Evolutionary conservation across 495 filamentous ascomycete genomes (phyloP).

Genomic region (Lasiosphaeriaceae sp.): DNA sequence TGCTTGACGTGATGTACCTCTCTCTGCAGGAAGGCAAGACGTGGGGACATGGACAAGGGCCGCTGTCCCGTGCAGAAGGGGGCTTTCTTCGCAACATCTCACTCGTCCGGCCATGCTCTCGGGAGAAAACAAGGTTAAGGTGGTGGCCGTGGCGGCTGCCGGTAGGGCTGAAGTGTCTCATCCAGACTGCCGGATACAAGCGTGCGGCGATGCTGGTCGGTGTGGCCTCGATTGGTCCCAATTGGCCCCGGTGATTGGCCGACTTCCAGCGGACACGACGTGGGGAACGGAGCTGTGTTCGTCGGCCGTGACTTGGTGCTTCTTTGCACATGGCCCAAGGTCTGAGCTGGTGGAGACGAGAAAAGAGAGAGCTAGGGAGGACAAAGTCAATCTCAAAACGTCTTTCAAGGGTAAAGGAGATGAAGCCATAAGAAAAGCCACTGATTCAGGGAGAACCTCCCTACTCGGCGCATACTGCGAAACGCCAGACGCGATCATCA

Average conservation of each 20-base stretch:
- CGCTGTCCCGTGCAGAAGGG: background rate
- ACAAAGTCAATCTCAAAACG: too few species aligned
- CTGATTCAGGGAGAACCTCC: too few species aligned
- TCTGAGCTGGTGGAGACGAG: too few species aligned
- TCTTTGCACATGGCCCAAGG: too few species aligned
- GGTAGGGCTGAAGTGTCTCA: slow-evolving; percentile 5
- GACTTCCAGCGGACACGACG: background rate
- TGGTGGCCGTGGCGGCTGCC: background rate
- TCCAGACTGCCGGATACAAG: background rate
- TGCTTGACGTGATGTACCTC: background rate
- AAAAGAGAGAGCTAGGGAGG: too few species aligned
- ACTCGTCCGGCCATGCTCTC: slow-evolving; percentile 1
- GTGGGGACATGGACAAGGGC: background rate
- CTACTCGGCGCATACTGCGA: too few species aligned
- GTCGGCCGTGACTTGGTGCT: background rate
- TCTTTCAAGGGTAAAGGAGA: too few species aligned
- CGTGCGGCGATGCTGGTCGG: slow-evolving; percentile 5
- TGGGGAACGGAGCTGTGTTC: background rate
- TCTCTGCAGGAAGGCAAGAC: background rate
- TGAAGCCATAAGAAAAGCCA: too few species aligned
- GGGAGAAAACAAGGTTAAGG: slow-evolving; percentile 1
- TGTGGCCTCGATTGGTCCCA: slow-evolving; percentile 3
- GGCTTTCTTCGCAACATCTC: slow-evolving; percentile 5
- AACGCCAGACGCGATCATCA: too few species aligned
- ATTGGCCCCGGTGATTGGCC: background rate